Percentiles rank a stretch among this genome's conserved stretches.
Conservation (phyloP, 225 moss, liverwort and hornwort genomes). For the Asterella californica region DNA sequence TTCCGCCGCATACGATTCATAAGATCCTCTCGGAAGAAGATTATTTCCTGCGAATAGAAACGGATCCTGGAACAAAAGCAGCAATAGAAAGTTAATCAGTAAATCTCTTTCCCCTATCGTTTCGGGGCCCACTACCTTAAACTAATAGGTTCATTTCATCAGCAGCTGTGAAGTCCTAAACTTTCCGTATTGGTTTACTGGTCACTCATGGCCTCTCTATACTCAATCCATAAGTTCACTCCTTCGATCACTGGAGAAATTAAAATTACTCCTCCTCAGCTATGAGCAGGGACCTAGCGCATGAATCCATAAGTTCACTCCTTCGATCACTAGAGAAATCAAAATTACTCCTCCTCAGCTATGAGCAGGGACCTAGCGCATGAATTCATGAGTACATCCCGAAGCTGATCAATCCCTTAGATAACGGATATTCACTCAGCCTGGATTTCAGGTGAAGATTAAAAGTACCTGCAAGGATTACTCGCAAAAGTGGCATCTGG, state of each 20-base stretch:
- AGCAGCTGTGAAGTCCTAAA: too few species aligned
- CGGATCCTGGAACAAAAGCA: constrained; percentile 40
- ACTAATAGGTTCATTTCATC: too few species aligned
- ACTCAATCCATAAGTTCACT: not conserved
- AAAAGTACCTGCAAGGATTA: constrained; percentile 78
- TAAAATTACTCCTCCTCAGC: too few species aligned
- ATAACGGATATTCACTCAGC: not conserved
- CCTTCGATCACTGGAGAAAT: not conserved
- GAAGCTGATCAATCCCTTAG: not conserved
- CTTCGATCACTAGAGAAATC: too few species aligned
- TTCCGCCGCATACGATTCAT: constrained; percentile 84
- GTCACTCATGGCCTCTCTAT: not conserved
- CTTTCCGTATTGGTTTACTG: not conserved
- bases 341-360: too few species aligned
- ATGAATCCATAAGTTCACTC: too few species aligned
- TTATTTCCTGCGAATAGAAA: constrained; percentile 87
- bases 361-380: not conserved
- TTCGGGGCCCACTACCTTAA: too few species aligned
- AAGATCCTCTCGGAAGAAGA: constrained; percentile 87
- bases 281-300: too few species aligned
- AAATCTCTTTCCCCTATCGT: not conserved
- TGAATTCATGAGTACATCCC: not conserved
- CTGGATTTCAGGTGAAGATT: too few species aligned
- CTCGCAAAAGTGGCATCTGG: constrained; percentile 74
- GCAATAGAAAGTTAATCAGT: not conserved